Conservation (phyloP, 495 filamentous ascomycete genomes). For the Hypoxylon fuscum region DNA sequence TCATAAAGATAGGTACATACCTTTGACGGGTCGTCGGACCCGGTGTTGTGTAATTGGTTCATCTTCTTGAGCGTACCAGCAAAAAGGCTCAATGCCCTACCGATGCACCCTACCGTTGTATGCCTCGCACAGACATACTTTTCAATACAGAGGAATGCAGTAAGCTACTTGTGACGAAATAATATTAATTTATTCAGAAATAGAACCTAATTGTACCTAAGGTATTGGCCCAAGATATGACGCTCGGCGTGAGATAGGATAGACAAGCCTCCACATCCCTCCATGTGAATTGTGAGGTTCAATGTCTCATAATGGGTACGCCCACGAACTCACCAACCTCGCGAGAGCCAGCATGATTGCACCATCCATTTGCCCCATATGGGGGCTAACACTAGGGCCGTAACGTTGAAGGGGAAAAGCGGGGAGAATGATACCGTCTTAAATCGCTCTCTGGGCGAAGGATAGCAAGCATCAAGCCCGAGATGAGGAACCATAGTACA, state of each 20-base stretch:
- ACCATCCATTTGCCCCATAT: constrained; percentile 35
- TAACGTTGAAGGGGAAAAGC: constrained; percentile 37
- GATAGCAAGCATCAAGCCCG: constrained; percentile 9
- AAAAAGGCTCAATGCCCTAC: constrained; percentile 8
- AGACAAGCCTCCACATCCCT: neutral
- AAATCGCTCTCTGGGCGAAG: constrained; percentile 23
- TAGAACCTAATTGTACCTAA: neutral
- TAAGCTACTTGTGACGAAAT: neutral
- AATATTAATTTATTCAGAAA: constrained; percentile 7
- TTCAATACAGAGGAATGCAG: constrained; percentile 13
- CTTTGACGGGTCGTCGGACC: constrained; percentile 25
- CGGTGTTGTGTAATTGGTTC: constrained; percentile 26
- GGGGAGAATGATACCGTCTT: constrained; percentile 37
- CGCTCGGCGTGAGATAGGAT: neutral
- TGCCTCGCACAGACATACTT: constrained; percentile 33
- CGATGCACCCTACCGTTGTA: constrained; percentile 21
- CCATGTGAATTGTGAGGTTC: neutral
- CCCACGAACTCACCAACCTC: constrained; percentile 25
- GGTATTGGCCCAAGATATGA: neutral
- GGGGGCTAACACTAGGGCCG: constrained; percentile 40
- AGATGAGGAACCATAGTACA: constrained; percentile 10
- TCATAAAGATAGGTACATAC: constrained; percentile 5
- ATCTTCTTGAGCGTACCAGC: constrained; percentile 26
- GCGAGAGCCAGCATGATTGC: constrained; percentile 30
- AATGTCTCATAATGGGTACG: constrained; percentile 3